Base-by-base conservation (phyloP, 1,139 yeast genomes). In the Protomyces inundatus region DNA sequence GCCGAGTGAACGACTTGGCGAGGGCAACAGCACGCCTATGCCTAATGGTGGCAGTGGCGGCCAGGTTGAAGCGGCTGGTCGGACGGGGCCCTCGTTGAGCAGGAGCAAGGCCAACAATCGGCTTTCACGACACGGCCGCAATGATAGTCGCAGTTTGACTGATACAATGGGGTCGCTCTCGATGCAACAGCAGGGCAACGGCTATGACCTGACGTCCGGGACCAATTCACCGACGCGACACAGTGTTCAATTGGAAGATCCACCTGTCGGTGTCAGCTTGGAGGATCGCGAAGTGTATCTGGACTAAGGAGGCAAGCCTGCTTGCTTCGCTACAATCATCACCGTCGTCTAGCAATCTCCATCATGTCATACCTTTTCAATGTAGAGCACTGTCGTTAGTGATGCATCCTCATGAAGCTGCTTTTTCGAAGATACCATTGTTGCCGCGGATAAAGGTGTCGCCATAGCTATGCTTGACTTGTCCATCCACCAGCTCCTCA, bases 391-490 rank as follows among this genome's bases (percentile, higher is more conserved):
- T 42, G 48, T 6, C 42, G 16, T 16, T 23, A 23, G 23, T 23
- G 23, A 23, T 23, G 23, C 23, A 23, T 23, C 23, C 23, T 23
- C 4, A 52, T 32, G 23, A 23, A 23, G 23, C 1, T 23, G 23
- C 23, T 23, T 23, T 23, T 23, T 2, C 2, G 16, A 34, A 37
- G 64, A 52, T 64, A 80, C 96, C 96, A 76, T 90, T 89, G 74
- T 93, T 89, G 51, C 98, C 98, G 77, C 98, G 85, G 68, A 93
- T 84, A 75, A 93, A 95, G 23, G 91, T 95, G 75, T 93, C 98
- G 48, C 90, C 91, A 71, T 86, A 88, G 54, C 80, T 80, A 64
- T 81, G 82, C 66, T 84, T 84, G 59, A 81, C 78, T 61, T 78
- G 77, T 14, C 85, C 85, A 61, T 82, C 82, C 35, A 83, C 82